A percentile compares a stretch with the other conserved stretches of the same genome.
Evolutionary conservation across 2,329 filamentous ascomycete species (phyloP).

Genomic region (Sclerotinia trifoliorum): DNA sequence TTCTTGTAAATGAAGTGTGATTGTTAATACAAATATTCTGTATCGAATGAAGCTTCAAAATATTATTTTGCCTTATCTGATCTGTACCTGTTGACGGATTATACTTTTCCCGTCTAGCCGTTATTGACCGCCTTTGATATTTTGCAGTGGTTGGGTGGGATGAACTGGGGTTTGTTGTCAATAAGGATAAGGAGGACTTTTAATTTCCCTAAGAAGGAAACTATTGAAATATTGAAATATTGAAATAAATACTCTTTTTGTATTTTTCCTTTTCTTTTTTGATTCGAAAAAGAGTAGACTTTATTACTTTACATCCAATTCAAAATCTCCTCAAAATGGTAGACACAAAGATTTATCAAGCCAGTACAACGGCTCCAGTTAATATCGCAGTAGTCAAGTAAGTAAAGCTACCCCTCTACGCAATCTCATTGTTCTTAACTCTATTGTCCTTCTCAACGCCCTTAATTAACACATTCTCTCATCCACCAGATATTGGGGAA

Average conservation of each 20-base stretch:
- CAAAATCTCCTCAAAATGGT: slow-evolving; percentile 35
- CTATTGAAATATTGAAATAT: slow-evolving; percentile 9
- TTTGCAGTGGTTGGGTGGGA: neutral
- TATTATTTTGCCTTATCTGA: slow-evolving; percentile 19
- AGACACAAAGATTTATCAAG: slow-evolving; percentile 67
- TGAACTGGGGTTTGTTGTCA: slow-evolving; percentile 14
- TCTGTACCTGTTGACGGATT: too few species aligned
- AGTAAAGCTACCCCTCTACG: slow-evolving; percentile 32
- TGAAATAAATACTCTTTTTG: slow-evolving; percentile 1
- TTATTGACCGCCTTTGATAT: slow-evolving; percentile 7
- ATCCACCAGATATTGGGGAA: slow-evolving; percentile 79
- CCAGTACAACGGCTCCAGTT: slow-evolving; percentile 93
- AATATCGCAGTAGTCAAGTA: slow-evolving; percentile 99
- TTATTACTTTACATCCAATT: neutral
- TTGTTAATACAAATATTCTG: neutral
- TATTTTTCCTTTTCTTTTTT: neutral
- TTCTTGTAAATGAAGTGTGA: neutral
- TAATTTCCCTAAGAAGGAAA: neutral
- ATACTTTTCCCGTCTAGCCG: neutral
- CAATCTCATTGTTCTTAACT: slow-evolving; percentile 22
- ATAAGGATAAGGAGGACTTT: neutral
- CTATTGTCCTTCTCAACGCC: slow-evolving; percentile 9
- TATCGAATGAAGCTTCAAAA: neutral
- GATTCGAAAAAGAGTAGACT: neutral
- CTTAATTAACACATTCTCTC: slow-evolving; percentile 25